A percentile compares a stretch with the other conserved stretches of the same genome.
Conservation (phyloP, 2,329 filamentous ascomycete species). For the Aspergillus melleus region DNA sequence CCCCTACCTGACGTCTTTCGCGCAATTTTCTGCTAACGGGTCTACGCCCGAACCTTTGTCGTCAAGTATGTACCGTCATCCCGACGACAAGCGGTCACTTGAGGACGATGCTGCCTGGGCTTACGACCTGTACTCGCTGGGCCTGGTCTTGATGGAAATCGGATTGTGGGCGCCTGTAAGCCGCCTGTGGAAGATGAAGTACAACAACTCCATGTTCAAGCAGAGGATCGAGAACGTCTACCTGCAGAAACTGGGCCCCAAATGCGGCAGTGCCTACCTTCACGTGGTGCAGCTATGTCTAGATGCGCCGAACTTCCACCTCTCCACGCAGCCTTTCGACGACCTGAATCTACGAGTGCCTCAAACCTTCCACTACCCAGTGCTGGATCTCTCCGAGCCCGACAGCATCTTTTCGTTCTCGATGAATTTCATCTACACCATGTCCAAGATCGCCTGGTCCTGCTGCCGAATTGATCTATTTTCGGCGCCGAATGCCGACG, state of each 20-base stretch:
- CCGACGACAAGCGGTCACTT: conserved; percentile 46
- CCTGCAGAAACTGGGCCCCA: conserved; percentile 60
- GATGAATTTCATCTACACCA: conserved; percentile 46
- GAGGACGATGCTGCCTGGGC: conserved; percentile 43
- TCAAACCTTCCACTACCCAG: conserved; percentile 43
- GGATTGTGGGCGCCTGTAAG: conserved; percentile 64
- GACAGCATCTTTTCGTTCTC: conserved; percentile 45
- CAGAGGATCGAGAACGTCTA: conserved; percentile 63
- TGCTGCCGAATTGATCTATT: conserved; percentile 45
- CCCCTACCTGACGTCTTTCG: conserved; percentile 60
- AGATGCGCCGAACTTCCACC: conserved; percentile 54
- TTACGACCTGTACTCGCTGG: conserved; percentile 62
- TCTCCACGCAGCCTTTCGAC: conserved; percentile 43
- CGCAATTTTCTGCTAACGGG: conserved; percentile 58
- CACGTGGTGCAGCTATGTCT: conserved; percentile 63
- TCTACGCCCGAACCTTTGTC: conserved; percentile 45
- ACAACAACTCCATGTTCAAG: conserved; percentile 63
- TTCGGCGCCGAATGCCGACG: conserved; percentile 39
- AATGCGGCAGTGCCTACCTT: conserved; percentile 65
- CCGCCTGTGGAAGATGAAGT: conserved; percentile 65
- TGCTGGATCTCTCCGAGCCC: conserved; percentile 42
- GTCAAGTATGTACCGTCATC: conserved; percentile 62
- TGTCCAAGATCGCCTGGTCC: conserved; percentile 44
- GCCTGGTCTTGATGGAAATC: conserved; percentile 62
- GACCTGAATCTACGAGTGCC: conserved; percentile 43